Percentiles rank a stretch among this genome's conserved stretches.
phyloP scores from a whole-genome alignment of 331 rosid genomes.

The Erythrophleum ivorense region DNA sequence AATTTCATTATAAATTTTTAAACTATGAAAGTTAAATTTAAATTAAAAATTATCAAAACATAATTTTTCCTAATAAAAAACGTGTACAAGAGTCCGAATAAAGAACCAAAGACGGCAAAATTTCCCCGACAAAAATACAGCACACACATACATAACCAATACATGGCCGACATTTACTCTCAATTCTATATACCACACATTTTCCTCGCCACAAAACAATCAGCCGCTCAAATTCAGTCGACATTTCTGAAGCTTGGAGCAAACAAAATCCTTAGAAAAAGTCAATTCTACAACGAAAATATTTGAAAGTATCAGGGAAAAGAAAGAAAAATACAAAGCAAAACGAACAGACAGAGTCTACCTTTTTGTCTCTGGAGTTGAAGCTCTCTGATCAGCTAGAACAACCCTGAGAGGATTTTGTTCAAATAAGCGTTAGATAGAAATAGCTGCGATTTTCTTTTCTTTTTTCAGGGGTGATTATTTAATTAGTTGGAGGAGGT shows the following conservation, averaged over 20 bases:
- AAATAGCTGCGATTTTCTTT: background rate
- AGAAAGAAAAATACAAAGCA: background rate
- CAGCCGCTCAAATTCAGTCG: constrained; percentile 34
- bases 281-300: constrained; percentile 41
- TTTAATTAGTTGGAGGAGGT: constrained; percentile 13
- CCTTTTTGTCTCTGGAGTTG: constrained; percentile 22
- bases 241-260: constrained; percentile 33
- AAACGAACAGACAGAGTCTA: background rate
- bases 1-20: too few species aligned
- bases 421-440: background rate
- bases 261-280: constrained; percentile 32
- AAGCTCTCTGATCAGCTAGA: constrained; percentile 23
- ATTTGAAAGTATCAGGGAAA: background rate
- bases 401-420: background rate
- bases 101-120: too few species aligned
- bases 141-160: background rate
- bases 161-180: constrained; percentile 33
- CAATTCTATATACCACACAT: constrained; percentile 27
- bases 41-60: too few species aligned
- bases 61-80: too few species aligned
- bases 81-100: too few species aligned
- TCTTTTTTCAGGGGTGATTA: background rate
- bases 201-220: constrained; percentile 38
- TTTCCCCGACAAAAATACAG: too few species aligned
- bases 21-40: too few species aligned